Percentiles rank a stretch among this genome's conserved stretches.
phyloP scores from a whole-genome alignment of 1,139 yeast genomes.

The Sugiyamaella paludigena region DNA sequence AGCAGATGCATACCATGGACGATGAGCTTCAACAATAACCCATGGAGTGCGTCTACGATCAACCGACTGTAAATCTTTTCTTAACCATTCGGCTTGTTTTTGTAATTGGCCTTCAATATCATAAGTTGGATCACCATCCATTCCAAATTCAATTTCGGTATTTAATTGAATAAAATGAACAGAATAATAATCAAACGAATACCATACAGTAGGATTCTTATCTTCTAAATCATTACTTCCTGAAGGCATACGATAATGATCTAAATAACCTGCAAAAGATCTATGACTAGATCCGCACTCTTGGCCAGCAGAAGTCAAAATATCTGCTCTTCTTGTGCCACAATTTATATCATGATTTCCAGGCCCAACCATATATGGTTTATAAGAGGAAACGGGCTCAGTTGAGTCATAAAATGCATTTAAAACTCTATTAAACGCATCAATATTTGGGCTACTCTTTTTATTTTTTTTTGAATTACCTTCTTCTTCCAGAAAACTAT shows the following conservation, averaged over 20 bases:
- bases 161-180: conserved; percentile 35
- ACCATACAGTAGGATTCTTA: conserved; percentile 31
- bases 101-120: conserved; percentile 27
- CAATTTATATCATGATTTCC: conserved; percentile 36
- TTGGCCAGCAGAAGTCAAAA: conserved; percentile 12
- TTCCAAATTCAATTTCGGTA: conserved; percentile 35
- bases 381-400: conserved; percentile 24
- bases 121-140: conserved; percentile 30
- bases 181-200: conserved; percentile 35
- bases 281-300: conserved; percentile 21
- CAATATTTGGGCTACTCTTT: conserved; percentile 10
- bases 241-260: conserved; percentile 32
- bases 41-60: conserved; percentile 36
- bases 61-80: conserved; percentile 43
- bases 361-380: conserved; percentile 35
- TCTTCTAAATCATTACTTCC: conserved; percentile 25
- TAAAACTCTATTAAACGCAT: conserved; percentile 27
- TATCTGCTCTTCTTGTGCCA: conserved; percentile 28
- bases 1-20: conserved; percentile 38
- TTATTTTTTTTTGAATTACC: conserved; percentile 7
- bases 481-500: conserved; percentile 31
- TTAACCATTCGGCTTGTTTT: conserved; percentile 40
- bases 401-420: conserved; percentile 31
- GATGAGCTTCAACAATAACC: conserved; percentile 38
- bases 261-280: conserved; percentile 28